phyloP scores from a whole-genome alignment of 768 basidiomycete genomes.

The Butyriboletus loyo region DNA sequence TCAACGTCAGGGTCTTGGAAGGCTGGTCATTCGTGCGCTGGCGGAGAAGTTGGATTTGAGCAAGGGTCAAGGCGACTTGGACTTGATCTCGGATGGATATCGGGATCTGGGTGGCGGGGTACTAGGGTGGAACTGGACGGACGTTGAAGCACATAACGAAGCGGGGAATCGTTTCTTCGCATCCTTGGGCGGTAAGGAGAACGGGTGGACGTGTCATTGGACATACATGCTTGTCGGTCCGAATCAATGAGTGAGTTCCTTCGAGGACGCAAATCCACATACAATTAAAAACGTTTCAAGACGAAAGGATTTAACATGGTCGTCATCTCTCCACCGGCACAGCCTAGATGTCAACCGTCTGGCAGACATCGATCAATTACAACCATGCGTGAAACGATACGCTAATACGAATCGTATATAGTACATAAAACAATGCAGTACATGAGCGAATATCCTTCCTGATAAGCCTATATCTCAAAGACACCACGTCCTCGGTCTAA shows the following conservation, averaged over 20 bases:
- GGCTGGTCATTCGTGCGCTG: conserved; percentile 9
- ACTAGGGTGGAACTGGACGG: conserved; percentile 23
- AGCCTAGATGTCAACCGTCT: not conserved
- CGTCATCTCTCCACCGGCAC: not conserved
- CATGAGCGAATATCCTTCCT: conserved; percentile 4
- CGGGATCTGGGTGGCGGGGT: conserved; percentile 21
- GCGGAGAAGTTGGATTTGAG: conserved; percentile 7
- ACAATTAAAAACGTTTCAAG: not conserved
- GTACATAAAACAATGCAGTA: conserved; percentile 10
- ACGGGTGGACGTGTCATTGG: conserved; percentile 11
- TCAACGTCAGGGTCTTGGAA: conserved; percentile 13
- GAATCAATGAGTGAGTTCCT: not conserved
- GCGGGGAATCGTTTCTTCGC: conserved; percentile 9
- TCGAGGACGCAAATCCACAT: too few relatives aligned
- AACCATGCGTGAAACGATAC: not conserved
- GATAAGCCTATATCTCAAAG: conserved; percentile 8
- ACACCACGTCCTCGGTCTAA: conserved; percentile 41
- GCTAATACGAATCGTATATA: not conserved
- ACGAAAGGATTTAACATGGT: not conserved
- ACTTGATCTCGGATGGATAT: not conserved
- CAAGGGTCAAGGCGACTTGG: not conserved
- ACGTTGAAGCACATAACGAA: conserved; percentile 5
- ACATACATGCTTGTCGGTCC: conserved; percentile 7
- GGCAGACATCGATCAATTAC: not conserved
- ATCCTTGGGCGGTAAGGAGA: conserved; percentile 7